Evolutionary conservation across 2,329 filamentous ascomycete genomes (phyloP).

Genomic region (Phoma sp.): DNA sequence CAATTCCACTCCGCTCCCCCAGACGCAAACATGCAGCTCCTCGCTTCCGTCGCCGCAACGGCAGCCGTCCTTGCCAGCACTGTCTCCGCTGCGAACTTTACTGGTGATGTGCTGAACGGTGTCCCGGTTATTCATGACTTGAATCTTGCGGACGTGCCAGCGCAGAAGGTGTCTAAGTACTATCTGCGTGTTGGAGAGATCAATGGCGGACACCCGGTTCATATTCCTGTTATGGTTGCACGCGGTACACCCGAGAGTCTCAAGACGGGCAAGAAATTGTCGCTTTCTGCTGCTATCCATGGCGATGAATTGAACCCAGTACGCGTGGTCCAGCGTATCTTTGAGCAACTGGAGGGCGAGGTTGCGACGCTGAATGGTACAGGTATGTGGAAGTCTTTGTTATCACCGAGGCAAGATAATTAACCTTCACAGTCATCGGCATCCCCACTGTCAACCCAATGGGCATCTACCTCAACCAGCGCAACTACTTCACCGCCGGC

Average conservation of each 20-base stretch:
- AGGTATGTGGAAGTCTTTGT: slow-evolving; percentile 21
- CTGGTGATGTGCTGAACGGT: slow-evolving; percentile 42
- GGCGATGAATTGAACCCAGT: slow-evolving; percentile 50
- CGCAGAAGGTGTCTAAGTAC: slow-evolving; percentile 45
- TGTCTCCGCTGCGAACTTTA: slow-evolving; percentile 34
- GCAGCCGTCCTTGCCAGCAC: slow-evolving; percentile 25
- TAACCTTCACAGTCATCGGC: slow-evolving; percentile 40
- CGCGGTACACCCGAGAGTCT: slow-evolving; percentile 46
- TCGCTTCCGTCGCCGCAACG: slow-evolving; percentile 25
- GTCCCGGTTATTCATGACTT: slow-evolving; percentile 41
- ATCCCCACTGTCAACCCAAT: slow-evolving; percentile 49
- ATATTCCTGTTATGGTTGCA: slow-evolving; percentile 48
- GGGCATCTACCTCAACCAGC: slow-evolving; percentile 49
- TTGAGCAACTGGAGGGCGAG: slow-evolving; percentile 38
- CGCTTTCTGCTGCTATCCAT: slow-evolving; percentile 47
- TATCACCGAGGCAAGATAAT: neutral
- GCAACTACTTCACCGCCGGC: slow-evolving; percentile 46
- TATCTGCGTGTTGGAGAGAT: slow-evolving; percentile 48
- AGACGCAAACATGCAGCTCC: slow-evolving; percentile 29
- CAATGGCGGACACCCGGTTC: slow-evolving; percentile 47
- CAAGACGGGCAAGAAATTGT: slow-evolving; percentile 45
- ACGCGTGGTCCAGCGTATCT: slow-evolving; percentile 46
- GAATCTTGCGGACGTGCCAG: slow-evolving; percentile 45
- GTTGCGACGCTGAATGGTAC: slow-evolving; percentile 45
- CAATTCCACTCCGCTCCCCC: neutral